A percentile compares a stretch with the other conserved stretches of the same genome.
Conservation (phyloP, 352 stramenopile genomes). For the Globisporangium paddicum region DNA sequence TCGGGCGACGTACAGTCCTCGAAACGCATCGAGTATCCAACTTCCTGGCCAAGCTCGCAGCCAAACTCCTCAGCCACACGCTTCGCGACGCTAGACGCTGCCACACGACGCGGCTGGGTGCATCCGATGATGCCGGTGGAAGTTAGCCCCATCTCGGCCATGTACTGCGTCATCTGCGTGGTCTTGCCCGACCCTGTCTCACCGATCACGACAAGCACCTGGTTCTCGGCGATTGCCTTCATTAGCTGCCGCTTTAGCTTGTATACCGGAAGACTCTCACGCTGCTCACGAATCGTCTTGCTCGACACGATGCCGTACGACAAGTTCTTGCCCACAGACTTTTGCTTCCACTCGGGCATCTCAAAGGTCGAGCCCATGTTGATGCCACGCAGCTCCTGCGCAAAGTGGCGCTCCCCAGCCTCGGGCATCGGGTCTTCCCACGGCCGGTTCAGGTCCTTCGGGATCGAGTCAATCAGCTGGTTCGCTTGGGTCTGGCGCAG, state of each 20-base stretch:
- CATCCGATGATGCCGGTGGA: slow-evolving; percentile 96
- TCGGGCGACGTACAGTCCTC: slow-evolving; percentile 83
- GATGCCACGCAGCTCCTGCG: slow-evolving; percentile 92
- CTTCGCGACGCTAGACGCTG: slow-evolving; percentile 96
- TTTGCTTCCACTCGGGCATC: slow-evolving; percentile 97
- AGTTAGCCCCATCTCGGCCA: slow-evolving; percentile 97
- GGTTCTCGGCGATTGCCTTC: slow-evolving; percentile 93
- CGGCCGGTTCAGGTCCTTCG: slow-evolving; percentile 97
- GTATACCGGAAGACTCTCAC: slow-evolving; percentile 95
- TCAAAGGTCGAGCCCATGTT: slow-evolving; percentile 90
- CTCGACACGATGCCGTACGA: slow-evolving; percentile 96
- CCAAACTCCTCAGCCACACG: slow-evolving; percentile 97
- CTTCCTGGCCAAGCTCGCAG: slow-evolving; percentile 90
- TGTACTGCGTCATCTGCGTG: slow-evolving; percentile 99
- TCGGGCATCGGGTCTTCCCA: slow-evolving; percentile 99
- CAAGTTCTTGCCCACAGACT: slow-evolving; percentile 95
- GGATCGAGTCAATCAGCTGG: slow-evolving; percentile 95
- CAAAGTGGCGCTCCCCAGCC: slow-evolving; percentile 96
- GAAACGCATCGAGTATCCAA: slow-evolving; percentile 92
- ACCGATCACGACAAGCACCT: slow-evolving; percentile 98
- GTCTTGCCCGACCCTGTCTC: slow-evolving; percentile 99
- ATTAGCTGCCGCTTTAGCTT: slow-evolving; percentile 96
- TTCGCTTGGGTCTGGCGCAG: slow-evolving; percentile 96
- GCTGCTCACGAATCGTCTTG: slow-evolving; percentile 95
- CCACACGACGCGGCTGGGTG: slow-evolving; percentile 97